Evolutionary conservation across 768 basidiomycete species (phyloP).

Genomic region (Suillus clintonianus): DNA sequence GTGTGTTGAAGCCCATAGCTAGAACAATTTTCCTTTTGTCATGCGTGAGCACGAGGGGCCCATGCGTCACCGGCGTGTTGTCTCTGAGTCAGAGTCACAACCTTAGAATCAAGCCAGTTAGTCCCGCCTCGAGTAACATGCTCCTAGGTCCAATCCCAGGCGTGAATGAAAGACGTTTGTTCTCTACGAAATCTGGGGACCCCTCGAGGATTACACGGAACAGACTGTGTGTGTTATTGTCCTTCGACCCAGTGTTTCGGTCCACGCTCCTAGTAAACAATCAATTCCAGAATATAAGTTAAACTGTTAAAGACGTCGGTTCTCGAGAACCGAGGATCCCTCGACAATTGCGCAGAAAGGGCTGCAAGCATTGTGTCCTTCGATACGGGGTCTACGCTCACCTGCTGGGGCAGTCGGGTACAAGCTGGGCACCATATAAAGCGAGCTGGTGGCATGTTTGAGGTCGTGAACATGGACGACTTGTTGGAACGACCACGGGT

Average conservation of each 20-base stretch:
- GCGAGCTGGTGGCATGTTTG: background rate
- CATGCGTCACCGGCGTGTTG: background rate
- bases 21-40: background rate
- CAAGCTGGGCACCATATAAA: background rate
- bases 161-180: background rate
- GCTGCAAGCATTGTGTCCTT: background rate
- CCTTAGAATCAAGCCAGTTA: background rate
- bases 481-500: background rate
- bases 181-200: background rate
- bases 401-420: background rate
- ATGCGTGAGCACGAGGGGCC: background rate
- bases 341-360: background rate
- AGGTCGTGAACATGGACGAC: background rate
- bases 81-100: background rate
- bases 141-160: background rate
- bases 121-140: background rate
- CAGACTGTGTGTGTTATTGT: background rate
- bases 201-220: background rate
- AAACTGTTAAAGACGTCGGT: background rate
- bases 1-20: too few species aligned
- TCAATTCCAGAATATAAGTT: background rate
- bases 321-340: background rate
- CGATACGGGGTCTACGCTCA: background rate
- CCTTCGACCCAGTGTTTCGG: background rate
- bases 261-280: background rate